Evolutionary conservation across 352 stramenopile species (phyloP), one percentile per base, ranked within the genome.

Genomic region (Pythium biforme): DNA sequence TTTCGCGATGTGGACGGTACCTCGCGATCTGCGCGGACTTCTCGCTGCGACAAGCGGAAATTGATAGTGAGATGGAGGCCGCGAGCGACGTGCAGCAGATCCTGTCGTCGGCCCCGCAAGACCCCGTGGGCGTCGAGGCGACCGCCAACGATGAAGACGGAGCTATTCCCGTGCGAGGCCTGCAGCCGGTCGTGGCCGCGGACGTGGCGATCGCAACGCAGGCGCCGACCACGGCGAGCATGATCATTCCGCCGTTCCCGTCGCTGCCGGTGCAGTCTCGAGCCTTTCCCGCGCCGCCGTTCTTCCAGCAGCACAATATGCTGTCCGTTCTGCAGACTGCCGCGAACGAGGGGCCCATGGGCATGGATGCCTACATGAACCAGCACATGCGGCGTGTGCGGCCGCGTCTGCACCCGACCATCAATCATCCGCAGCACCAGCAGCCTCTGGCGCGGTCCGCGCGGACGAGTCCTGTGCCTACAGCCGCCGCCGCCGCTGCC

Each of bases 1-100:
- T 99, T 43, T 98, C 95, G 17, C 79, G 83, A 19, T 97, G 97
- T 66, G 96, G 96, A 2, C 91, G 90, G 25, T 96, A 97, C 48
- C 81, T 99, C 33, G 94, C 92, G 40, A 96, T 97, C 47, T 99
- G 96, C 77, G 94, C 95, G 23, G 94, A 98, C 67, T 97, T 98
- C 69, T 98, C 84, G 15, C 53, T 94, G 12, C 75, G 92, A 57
- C 78, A 98, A 71, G 92, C 92, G 22, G 84, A 97, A 41, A 86
- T 88, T 61, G 83, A 93, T 39, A 81, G 86, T 33, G 86, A 95
- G 47, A 79, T 89, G 80, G 82, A 92, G 64, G 80, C 79, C 10
- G 83, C 87, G 45, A 90, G 76, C 20, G 87, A 93, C 63, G 60
- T 92, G 48, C 82, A 91, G 63, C 78, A 85, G 33, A 92, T 94